Percentiles rank a stretch among this genome's conserved stretches.
Evolutionary conservation across 1,284 basidiomycete species (phyloP).

Genomic region (Dichomitus squalens): DNA sequence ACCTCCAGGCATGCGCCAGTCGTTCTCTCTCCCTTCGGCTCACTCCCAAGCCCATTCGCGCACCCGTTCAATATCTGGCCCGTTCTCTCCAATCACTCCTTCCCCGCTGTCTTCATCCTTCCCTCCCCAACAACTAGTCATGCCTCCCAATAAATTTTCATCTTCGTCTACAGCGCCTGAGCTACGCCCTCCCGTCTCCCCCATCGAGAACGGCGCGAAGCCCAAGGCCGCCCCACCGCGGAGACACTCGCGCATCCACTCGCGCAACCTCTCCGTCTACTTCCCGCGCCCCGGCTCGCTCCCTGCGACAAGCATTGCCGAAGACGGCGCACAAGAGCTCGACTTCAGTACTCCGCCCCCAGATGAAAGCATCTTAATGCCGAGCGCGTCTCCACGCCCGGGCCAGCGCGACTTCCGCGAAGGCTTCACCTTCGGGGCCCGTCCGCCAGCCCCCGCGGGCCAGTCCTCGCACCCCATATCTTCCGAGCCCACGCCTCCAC

Average conservation of each 20-base stretch:
- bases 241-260: slow-evolving; percentile 79
- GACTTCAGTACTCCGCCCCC: slow-evolving; percentile 43
- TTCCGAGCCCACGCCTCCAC: slow-evolving; percentile 14
- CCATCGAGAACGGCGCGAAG: slow-evolving; percentile 22
- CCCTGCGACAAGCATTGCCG: slow-evolving; percentile 61
- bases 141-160: slow-evolving; percentile 21
- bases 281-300: slow-evolving; percentile 82
- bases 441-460: slow-evolving; percentile 37
- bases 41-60: slow-evolving; percentile 30
- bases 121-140: slow-evolving; percentile 35
- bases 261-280: slow-evolving; percentile 88
- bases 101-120: slow-evolving; percentile 54
- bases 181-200: slow-evolving; percentile 17
- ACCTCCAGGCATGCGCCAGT: slow-evolving; percentile 47
- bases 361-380: slow-evolving; percentile 51
- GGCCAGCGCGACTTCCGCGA: slow-evolving; percentile 45
- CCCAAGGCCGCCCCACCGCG: slow-evolving; percentile 39
- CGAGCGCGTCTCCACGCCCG: slow-evolving; percentile 42
- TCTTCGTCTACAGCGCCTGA: slow-evolving; percentile 28
- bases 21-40: slow-evolving; percentile 41
- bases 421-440: slow-evolving; percentile 68
- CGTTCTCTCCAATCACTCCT: slow-evolving; percentile 53
- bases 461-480: slow-evolving; percentile 27
- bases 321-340: slow-evolving; percentile 63
- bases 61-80: slow-evolving; percentile 56